Percentiles rank a stretch among this genome's conserved stretches.
phyloP scores from a whole-genome alignment of 2,329 filamentous ascomycete genomes.

The Exophiala oligosperma region DNA sequence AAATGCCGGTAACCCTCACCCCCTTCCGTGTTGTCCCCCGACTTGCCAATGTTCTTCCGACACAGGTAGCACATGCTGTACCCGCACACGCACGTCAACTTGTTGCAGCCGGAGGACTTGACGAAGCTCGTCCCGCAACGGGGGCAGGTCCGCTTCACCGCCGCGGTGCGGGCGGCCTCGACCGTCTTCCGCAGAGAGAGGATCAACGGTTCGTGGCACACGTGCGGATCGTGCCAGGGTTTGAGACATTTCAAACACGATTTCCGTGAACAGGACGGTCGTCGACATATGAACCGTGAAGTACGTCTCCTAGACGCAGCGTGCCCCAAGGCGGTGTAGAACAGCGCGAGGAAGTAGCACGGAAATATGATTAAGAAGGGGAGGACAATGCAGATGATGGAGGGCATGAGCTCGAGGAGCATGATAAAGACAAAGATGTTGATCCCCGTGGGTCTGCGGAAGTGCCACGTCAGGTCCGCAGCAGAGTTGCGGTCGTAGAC shows the following conservation, averaged over 20 bases:
- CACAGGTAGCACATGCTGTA: constrained; percentile 99
- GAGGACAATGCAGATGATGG: constrained; percentile 56
- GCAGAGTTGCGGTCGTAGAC: constrained; percentile 59
- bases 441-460: constrained; percentile 57
- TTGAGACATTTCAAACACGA: constrained; percentile 84
- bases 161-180: constrained; percentile 89
- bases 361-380: constrained; percentile 55
- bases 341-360: constrained; percentile 48
- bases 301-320: constrained; percentile 70
- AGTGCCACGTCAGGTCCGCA: constrained; percentile 55
- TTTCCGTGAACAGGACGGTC: constrained; percentile 63
- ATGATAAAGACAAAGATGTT: constrained; percentile 50
- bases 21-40: constrained; percentile 23
- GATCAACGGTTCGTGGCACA: constrained; percentile 81
- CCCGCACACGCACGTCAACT: constrained; percentile 90
- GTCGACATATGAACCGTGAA: constrained; percentile 74
- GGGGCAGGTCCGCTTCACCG: constrained; percentile 92
- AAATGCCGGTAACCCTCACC: constrained; percentile 86
- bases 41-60: constrained; percentile 54
- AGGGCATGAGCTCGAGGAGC: constrained; percentile 47
- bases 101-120: constrained; percentile 93
- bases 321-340: constrained; percentile 63
- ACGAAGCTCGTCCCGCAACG: constrained; percentile 89
- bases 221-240: constrained; percentile 82
- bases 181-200: constrained; percentile 83